Evolutionary conservation across 306 rosid species (phyloP).

Genomic region (Prunus campanulata): DNA sequence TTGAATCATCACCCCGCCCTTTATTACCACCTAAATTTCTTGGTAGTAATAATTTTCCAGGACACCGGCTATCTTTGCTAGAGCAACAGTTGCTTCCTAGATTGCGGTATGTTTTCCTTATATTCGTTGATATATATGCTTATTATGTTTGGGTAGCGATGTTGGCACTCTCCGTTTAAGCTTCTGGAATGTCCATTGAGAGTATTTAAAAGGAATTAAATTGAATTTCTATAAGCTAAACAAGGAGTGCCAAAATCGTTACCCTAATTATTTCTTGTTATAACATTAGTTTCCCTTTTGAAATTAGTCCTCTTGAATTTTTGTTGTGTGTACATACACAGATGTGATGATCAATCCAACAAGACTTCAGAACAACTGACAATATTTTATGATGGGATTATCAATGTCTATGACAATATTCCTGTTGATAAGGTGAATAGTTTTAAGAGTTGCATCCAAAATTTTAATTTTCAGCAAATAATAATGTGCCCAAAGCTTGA

Average conservation of each 20-base stretch:
- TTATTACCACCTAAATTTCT: neutral
- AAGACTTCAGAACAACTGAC: conserved; percentile 26
- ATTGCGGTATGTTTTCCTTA: conserved; percentile 8
- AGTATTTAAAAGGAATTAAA: too few relatives aligned
- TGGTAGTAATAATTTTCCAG: neutral
- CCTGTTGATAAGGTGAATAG: conserved; percentile 24
- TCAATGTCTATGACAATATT: conserved; percentile 27
- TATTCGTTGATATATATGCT: too few relatives aligned
- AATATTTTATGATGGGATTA: conserved; percentile 27
- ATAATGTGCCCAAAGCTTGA: neutral
- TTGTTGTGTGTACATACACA: neutral
- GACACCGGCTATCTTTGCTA: conserved; percentile 13
- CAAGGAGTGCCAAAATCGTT: neutral
- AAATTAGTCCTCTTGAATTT: neutral
- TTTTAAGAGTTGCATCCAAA: neutral
- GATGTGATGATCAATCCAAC: conserved; percentile 7
- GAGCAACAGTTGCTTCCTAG: conserved; percentile 13
- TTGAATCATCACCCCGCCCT: neutral
- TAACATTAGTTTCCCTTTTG: neutral
- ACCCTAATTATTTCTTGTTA: neutral
- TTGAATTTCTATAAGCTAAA: too few relatives aligned
- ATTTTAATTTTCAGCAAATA: neutral
- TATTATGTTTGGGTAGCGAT: too few relatives aligned
- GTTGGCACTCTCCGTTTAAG: too few relatives aligned
- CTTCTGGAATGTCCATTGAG: too few relatives aligned